Conservation (phyloP, 139 green algal genomes). For the Zygnema circumcarinatum region DNA sequence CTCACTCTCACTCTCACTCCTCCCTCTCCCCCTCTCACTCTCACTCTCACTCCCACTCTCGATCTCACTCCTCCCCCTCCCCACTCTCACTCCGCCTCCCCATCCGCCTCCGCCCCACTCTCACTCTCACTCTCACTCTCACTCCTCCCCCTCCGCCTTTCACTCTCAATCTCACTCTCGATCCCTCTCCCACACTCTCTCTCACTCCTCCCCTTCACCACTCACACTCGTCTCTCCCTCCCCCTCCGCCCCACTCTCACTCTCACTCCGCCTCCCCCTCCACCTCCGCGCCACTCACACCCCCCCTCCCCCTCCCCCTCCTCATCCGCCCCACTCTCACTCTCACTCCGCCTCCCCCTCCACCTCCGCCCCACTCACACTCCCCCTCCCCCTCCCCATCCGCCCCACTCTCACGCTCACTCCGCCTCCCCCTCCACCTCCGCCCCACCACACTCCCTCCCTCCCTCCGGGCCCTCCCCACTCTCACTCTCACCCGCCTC, state of each 20-base stretch:
- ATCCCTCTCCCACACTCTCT: background rate
- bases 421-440: background rate
- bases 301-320: background rate
- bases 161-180: background rate
- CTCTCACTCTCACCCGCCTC: background rate
- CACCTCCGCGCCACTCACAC: background rate
- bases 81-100: constrained; percentile 4
- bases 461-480: background rate
- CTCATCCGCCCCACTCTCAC: background rate
- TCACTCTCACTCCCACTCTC: constrained; percentile 16
- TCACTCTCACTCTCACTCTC: constrained; percentile 2
- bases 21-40: background rate
- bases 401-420: background rate
- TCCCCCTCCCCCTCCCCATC: background rate
- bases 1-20: constrained; percentile 4
- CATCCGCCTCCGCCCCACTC: background rate
- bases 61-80: background rate
- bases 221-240: background rate
- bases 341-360: background rate
- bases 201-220: background rate
- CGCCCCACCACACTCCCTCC: too few species aligned
- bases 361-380: background rate
- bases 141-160: constrained; percentile 1
- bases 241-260: background rate
- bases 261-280: background rate